Evolutionary conservation across 2,329 filamentous ascomycete species (phyloP).

Genomic region (Metarhizium robertsii): DNA sequence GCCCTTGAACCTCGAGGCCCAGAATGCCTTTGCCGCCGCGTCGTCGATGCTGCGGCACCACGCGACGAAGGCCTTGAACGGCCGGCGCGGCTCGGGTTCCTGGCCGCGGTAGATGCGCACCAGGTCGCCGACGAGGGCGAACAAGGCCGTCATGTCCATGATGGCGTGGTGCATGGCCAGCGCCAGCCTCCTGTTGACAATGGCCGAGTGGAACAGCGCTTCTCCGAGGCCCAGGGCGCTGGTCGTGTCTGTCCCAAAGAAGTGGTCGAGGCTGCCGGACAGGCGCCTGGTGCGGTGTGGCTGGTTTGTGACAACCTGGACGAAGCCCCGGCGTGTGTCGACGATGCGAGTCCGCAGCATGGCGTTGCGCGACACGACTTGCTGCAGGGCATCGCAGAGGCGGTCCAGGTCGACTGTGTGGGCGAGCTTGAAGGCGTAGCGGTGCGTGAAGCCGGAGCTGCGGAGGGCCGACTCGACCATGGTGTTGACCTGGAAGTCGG

Average conservation of each 20-base stretch:
- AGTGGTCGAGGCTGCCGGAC: neutral
- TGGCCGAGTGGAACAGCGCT: neutral
- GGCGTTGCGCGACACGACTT: neutral
- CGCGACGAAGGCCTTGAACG: conserved; percentile 4
- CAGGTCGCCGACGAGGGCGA: neutral
- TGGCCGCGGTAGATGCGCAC: neutral
- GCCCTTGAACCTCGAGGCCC: neutral
- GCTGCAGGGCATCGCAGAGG: neutral
- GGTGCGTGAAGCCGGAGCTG: neutral
- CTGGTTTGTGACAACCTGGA: neutral
- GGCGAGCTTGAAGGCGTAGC: neutral
- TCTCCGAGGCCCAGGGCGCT: neutral
- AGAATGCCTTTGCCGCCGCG: neutral
- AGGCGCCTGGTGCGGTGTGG: neutral
- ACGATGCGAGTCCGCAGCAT: conserved; percentile 1
- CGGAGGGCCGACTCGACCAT: neutral
- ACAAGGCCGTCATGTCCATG: conserved; percentile 1
- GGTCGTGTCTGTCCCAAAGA: neutral
- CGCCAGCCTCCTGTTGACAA: neutral
- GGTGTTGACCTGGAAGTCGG: neutral
- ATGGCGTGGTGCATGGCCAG: conserved; percentile 1
- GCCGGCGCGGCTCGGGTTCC: neutral
- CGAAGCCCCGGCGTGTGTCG: neutral
- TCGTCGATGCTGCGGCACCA: conserved; percentile 1
- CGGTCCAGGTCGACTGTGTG: neutral